phyloP scores from a whole-genome alignment of 2,329 filamentous ascomycete species.

The Arthrobotrys sphaeroides region DNA sequence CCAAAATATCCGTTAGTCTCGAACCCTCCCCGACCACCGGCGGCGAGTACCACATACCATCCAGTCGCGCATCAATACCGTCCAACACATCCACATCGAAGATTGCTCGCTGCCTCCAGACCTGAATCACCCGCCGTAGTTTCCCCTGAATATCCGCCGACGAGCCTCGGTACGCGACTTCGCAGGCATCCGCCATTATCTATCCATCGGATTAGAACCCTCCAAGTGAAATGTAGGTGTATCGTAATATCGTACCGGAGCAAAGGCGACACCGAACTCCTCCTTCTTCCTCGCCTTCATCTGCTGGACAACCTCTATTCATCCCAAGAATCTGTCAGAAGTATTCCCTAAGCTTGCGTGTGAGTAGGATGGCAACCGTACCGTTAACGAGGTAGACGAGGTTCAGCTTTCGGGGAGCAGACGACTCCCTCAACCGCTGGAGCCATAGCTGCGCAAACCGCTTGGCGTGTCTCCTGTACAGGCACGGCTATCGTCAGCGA shows the following conservation, averaged over 20 bases:
- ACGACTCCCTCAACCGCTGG: slow-evolving; percentile 85
- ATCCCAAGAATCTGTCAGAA: slow-evolving; percentile 25
- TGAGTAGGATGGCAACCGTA: slow-evolving; percentile 62
- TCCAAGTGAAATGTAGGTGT: not conserved
- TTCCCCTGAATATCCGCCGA: slow-evolving; percentile 87
- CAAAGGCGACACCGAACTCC: slow-evolving; percentile 91
- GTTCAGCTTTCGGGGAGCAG: slow-evolving; percentile 84
- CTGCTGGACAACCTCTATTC: slow-evolving; percentile 91
- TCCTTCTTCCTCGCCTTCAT: slow-evolving; percentile 91
- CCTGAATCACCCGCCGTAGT: slow-evolving; percentile 86
- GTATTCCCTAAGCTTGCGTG: not conserved
- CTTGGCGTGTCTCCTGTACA: slow-evolving; percentile 82
- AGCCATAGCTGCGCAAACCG: slow-evolving; percentile 92
- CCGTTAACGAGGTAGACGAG: slow-evolving; percentile 95
- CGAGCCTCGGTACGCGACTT: slow-evolving; percentile 89
- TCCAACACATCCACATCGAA: slow-evolving; percentile 83
- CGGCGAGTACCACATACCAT: slow-evolving; percentile 68
- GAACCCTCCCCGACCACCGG: not conserved
- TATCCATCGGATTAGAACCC: slow-evolving; percentile 55
- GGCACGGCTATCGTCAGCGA: not conserved
- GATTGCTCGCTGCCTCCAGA: slow-evolving; percentile 87
- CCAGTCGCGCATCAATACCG: slow-evolving; percentile 79
- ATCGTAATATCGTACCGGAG: slow-evolving; percentile 67
- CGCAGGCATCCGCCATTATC: slow-evolving; percentile 88
- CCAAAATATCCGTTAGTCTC: not conserved